These are phyloP conservation scores for Backusella liffmaniae DNA, from an alignment of 192 early-diverging fungal genomes.

Conservation along the genomic window DNA sequence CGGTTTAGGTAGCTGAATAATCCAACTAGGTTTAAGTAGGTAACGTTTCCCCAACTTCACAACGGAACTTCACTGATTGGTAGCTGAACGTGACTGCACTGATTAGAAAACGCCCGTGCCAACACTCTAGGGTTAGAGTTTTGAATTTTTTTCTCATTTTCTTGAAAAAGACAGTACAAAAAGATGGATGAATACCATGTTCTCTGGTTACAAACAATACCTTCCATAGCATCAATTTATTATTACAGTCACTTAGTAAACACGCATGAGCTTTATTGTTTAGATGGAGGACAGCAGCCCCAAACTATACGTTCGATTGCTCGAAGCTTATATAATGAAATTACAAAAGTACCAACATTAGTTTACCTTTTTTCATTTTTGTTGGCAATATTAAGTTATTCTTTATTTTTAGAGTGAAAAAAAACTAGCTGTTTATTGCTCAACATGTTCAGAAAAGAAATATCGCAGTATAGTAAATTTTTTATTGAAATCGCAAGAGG, in stretches of 20 bases:
- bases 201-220: neutral
- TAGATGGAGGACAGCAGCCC: neutral
- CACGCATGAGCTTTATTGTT: neutral
- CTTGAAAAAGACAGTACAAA: neutral
- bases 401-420: neutral
- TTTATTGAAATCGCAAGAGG: neutral
- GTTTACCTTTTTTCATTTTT: neutral
- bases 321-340: neutral
- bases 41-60: no score
- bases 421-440: neutral
- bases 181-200: neutral
- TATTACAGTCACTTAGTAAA: neutral
- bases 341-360: neutral
- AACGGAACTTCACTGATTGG: no score
- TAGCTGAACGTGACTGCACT: no score
- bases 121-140: no score
- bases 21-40: no score
- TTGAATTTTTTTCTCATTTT: neutral
- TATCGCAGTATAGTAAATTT: neutral
- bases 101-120: no score
- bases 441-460: neutral
- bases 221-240: neutral
- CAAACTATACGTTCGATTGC: neutral
- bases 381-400: neutral
- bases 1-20: no score